Conservation (phyloP, 2,329 filamentous ascomycete species). For the Exophiala sp. region DNA sequence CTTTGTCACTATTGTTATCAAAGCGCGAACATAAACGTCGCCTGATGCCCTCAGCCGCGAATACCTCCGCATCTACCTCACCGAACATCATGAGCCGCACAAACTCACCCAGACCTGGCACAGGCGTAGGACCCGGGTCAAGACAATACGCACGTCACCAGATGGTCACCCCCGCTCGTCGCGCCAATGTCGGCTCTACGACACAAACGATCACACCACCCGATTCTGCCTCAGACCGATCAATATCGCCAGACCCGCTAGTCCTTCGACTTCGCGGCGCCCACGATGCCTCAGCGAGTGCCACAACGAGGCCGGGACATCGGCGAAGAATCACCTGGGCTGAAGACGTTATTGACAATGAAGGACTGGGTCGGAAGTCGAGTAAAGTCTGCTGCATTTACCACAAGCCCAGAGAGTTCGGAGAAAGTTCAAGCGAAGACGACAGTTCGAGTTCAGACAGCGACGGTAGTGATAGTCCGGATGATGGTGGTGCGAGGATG, state of each 20-base stretch:
- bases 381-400: conserved; percentile 99
- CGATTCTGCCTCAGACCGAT: conserved; percentile 21
- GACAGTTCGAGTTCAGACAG: conserved; percentile 49
- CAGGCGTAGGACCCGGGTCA: neutral
- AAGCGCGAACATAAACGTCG: too few relatives aligned
- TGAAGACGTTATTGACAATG: conserved; percentile 90
- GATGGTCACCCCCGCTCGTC: conserved; percentile 5
- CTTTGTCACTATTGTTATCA: too few relatives aligned
- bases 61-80: too few relatives aligned
- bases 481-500: conserved; percentile 28
- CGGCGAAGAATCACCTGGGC: conserved; percentile 79
- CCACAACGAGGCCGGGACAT: conserved; percentile 12
- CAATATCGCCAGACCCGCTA: conserved; percentile 22
- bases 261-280: conserved; percentile 29
- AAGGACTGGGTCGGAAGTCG: conserved; percentile 87
- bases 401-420: conserved; percentile 75
- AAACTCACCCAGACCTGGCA: neutral
- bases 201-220: conserved; percentile 32
- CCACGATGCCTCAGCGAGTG: conserved; percentile 12
- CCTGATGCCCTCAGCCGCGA: too few relatives aligned
- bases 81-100: too few relatives aligned
- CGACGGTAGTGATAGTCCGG: conserved; percentile 32
- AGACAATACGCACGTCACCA: conserved; percentile 7
- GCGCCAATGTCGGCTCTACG: conserved; percentile 19
- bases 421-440: conserved; percentile 68